Evolutionary conservation across 2,329 filamentous ascomycete species (phyloP).

Genomic region (Ceratocystis harringtonii): DNA sequence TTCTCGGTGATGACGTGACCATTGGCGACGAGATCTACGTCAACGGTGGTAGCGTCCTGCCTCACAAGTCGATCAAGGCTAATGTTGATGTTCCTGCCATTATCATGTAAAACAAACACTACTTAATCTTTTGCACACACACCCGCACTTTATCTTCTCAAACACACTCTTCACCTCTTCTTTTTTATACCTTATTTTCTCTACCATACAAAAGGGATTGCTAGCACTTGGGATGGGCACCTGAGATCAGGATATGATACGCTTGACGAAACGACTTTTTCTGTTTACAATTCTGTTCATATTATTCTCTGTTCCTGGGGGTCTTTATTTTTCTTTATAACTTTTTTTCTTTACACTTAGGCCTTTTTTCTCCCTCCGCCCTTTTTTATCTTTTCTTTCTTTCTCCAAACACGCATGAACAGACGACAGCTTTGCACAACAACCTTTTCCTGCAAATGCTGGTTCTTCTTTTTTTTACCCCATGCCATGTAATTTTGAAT

Average conservation of each 20-base stretch:
- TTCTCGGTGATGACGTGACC: slow-evolving; percentile 91
- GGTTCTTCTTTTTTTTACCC: neutral
- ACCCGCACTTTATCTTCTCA: slow-evolving; percentile 10
- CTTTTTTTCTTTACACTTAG: slow-evolving; percentile 9
- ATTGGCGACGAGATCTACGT: slow-evolving; percentile 98
- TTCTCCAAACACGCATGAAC: neutral
- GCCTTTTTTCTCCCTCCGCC: neutral
- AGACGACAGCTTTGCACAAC: neutral
- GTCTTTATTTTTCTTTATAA: slow-evolving; percentile 9
- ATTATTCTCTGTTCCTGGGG: slow-evolving; percentile 12
- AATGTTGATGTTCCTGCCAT: slow-evolving; percentile 74
- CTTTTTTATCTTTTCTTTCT: neutral
- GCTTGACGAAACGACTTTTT: slow-evolving; percentile 13
- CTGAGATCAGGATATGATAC: slow-evolving; percentile 15
- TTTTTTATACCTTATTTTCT: slow-evolving; percentile 5
- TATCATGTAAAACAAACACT: slow-evolving; percentile 40
- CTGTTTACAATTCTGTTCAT: slow-evolving; percentile 17
- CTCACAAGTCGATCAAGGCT: slow-evolving; percentile 97
- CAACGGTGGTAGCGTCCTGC: slow-evolving; percentile 87
- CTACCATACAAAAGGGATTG: slow-evolving; percentile 11
- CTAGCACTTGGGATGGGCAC: slow-evolving; percentile 16
- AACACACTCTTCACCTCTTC: slow-evolving; percentile 13
- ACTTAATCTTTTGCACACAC: slow-evolving; percentile 5
- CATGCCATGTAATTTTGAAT: neutral
- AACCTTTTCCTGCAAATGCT: neutral